Conservation (phyloP, 495 filamentous ascomycete genomes). For the Penicillium bovifimosum region DNA sequence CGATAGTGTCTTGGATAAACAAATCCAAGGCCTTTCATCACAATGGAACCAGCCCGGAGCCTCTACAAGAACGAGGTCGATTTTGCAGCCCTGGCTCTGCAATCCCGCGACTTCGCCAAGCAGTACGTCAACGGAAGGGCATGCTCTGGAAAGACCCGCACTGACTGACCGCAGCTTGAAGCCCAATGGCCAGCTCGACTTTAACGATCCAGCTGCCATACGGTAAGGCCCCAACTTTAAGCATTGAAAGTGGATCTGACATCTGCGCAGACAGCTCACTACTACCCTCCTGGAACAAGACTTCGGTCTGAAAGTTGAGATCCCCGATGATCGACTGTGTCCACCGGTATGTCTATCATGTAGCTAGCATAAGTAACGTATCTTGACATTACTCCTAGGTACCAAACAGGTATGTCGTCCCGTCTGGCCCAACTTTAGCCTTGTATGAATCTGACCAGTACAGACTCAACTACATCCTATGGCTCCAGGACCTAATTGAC, state of each 20-base stretch:
- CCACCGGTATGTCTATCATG: constrained; percentile 59
- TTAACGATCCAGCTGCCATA: constrained; percentile 70
- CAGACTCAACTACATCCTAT: constrained; percentile 82
- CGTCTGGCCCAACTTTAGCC: background rate
- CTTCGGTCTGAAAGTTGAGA: constrained; percentile 64
- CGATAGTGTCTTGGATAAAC: no score
- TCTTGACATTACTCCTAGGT: constrained; percentile 40
- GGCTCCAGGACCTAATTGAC: constrained; percentile 82
- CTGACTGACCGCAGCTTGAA: constrained; percentile 42
- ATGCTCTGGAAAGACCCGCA: background rate
- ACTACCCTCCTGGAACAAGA: constrained; percentile 70
- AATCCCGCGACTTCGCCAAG: constrained; percentile 55
- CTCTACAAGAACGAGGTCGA: constrained; percentile 59
- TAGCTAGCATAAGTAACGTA: background rate
- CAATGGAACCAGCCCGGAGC: constrained; percentile 34
- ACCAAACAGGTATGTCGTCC: constrained; percentile 51
- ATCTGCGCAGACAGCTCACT: constrained; percentile 59
- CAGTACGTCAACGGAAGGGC: constrained; percentile 31
- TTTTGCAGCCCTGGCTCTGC: constrained; percentile 53
- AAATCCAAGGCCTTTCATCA: background rate
- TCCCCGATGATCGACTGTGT: constrained; percentile 77
- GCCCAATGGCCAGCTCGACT: constrained; percentile 66
- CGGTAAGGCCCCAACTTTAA: constrained; percentile 39
- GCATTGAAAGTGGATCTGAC: background rate
- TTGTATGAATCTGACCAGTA: background rate